Evolutionary conservation across 805 yeast species (phyloP).

Genomic region (Ogataea minuta): DNA sequence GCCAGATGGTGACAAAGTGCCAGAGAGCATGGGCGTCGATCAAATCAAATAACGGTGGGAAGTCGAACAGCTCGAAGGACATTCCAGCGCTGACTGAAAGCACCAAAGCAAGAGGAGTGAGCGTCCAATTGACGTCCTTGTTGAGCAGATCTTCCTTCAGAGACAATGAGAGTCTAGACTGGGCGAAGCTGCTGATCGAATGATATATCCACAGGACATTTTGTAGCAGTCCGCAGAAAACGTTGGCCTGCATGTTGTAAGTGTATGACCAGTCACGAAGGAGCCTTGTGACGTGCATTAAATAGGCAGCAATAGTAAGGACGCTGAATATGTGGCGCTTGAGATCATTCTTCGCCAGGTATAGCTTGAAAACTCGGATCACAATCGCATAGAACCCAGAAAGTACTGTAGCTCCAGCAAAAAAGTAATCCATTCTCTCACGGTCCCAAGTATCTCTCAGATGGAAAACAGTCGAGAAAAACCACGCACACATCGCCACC

Average conservation of each 20-base stretch:
- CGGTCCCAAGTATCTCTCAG: constrained; percentile 77
- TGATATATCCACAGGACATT: constrained; percentile 51
- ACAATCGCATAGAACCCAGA: constrained; percentile 72
- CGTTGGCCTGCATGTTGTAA: constrained; percentile 90
- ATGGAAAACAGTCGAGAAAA: constrained; percentile 82
- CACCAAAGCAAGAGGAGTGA: constrained; percentile 53
- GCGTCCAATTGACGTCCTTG: constrained; percentile 39
- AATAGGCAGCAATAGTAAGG: constrained; percentile 49
- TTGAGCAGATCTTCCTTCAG: constrained; percentile 26
- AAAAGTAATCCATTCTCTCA: constrained; percentile 85
- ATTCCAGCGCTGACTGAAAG: constrained; percentile 63
- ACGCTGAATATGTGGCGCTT: constrained; percentile 38
- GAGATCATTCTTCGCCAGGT: constrained; percentile 32
- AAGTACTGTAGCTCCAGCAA: constrained; percentile 87
- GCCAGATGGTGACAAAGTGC: constrained; percentile 87
- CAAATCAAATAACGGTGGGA: constrained; percentile 65
- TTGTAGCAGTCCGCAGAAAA: constrained; percentile 73
- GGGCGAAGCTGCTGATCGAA: constrained; percentile 32
- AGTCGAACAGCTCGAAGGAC: constrained; percentile 90
- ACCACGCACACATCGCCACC: constrained; percentile 85
- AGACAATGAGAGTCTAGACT: constrained; percentile 16
- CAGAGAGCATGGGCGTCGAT: constrained; percentile 92
- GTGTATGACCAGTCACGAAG: constrained; percentile 81
- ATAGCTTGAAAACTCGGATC: constrained; percentile 60
- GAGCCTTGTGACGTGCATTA: constrained; percentile 64